Evolutionary conservation across 1,284 basidiomycete genomes (phyloP).

Genomic region (Heliocybe sulcata): DNA sequence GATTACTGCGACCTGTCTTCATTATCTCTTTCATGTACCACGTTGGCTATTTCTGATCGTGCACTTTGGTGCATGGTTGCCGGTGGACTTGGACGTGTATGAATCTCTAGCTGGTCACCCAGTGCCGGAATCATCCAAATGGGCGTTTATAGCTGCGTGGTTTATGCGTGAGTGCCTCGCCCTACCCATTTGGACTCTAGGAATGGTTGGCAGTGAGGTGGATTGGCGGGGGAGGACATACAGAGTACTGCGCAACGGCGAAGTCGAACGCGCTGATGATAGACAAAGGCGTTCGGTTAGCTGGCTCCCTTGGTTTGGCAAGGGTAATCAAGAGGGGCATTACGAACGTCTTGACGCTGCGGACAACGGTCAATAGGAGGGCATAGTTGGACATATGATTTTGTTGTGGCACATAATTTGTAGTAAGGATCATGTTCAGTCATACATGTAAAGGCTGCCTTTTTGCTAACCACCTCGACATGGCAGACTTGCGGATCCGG

Average conservation of each 20-base stretch:
- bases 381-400: background rate
- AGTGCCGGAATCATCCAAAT: conserved; percentile 38
- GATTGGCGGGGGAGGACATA: conserved; percentile 78
- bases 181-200: conserved; percentile 80
- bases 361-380: background rate
- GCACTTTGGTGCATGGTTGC: conserved; percentile 53
- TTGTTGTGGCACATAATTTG: background rate
- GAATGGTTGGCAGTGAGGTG: conserved; percentile 74
- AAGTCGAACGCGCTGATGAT: conserved; percentile 31
- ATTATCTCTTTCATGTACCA: conserved; percentile 41
- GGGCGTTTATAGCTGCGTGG: conserved; percentile 75
- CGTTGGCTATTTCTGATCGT: conserved; percentile 44
- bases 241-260: conserved; percentile 56
- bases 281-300: conserved; percentile 5
- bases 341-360: background rate
- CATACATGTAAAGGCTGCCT: too few relatives aligned
- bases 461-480: too few relatives aligned
- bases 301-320: background rate
- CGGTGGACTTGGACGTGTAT: conserved; percentile 69
- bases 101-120: conserved; percentile 66
- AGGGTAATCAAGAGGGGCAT: background rate
- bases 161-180: conserved; percentile 69
- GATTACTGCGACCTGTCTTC: conserved; percentile 52
- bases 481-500: too few relatives aligned
- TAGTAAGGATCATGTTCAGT: too few relatives aligned